Percentiles rank a stretch among this genome's conserved stretches.
Evolutionary conservation across 1,139 yeast species (phyloP).

Genomic region (Yamadazyma taylorii): DNA sequence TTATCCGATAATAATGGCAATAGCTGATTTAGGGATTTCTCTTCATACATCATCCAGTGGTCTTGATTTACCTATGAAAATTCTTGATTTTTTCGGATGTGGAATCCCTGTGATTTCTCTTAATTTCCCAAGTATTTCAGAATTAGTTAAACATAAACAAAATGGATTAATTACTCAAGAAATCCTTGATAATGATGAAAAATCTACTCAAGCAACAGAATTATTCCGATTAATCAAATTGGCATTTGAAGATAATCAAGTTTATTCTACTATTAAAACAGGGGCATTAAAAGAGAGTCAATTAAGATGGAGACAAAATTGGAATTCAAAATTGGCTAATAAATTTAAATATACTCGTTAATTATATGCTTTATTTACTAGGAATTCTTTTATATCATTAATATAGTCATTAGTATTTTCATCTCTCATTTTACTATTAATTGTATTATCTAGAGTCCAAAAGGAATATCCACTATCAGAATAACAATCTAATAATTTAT

Average conservation of each 20-base stretch:
- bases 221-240: constrained; percentile 50
- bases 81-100: constrained; percentile 93
- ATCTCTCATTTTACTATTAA: constrained; percentile 35
- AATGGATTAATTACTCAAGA: constrained; percentile 45
- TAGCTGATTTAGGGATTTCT: constrained; percentile 87
- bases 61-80: constrained; percentile 94
- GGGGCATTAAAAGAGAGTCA: constrained; percentile 76
- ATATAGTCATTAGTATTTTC: constrained; percentile 27
- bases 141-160: constrained; percentile 48
- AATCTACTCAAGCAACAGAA: constrained; percentile 39
- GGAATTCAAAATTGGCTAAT: constrained; percentile 43
- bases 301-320: constrained; percentile 73
- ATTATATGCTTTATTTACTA: constrained; percentile 1
- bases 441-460: constrained; percentile 37
- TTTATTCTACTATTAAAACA: constrained; percentile 40
- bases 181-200: constrained; percentile 12
- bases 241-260: constrained; percentile 42
- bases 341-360: constrained; percentile 13
- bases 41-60: constrained; percentile 92
- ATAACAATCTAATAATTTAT: constrained; percentile 44
- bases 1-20: constrained; percentile 72
- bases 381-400: constrained; percentile 2
- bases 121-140: constrained; percentile 69
- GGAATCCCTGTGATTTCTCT: constrained; percentile 90
- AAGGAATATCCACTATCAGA: constrained; percentile 49